Percentiles rank a stretch among this genome's conserved stretches.
phyloP scores from a whole-genome alignment of 2,329 filamentous ascomycete genomes.

The Exophiala spinifera region DNA sequence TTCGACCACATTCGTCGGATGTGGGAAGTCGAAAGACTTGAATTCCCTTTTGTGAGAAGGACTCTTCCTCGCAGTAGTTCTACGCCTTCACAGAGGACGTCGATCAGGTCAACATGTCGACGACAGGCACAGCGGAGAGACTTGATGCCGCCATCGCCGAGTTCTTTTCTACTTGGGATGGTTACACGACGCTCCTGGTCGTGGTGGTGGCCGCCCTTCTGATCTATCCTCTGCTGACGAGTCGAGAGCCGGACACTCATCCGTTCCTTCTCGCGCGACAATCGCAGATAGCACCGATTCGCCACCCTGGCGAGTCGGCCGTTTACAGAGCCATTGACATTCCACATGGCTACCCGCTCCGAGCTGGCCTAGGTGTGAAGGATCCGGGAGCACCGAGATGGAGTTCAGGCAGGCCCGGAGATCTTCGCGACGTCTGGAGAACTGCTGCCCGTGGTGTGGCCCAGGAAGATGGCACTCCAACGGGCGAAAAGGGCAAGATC shows the following conservation, averaged over 20 bases:
- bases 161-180: constrained; percentile 60
- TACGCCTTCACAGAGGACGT: not conserved
- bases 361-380: constrained; percentile 76
- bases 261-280: constrained; percentile 87
- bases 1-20: not conserved
- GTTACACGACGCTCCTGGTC: constrained; percentile 70
- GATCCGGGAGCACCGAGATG: constrained; percentile 77
- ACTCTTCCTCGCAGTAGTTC: not conserved
- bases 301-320: constrained; percentile 80
- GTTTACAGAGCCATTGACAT: constrained; percentile 79
- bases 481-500: constrained; percentile 63
- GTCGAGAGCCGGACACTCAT: constrained; percentile 83
- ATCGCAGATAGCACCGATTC: constrained; percentile 71
- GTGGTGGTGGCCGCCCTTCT: constrained; percentile 65
- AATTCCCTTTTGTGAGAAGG: not conserved
- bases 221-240: constrained; percentile 66
- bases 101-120: constrained; percentile 16
- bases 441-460: constrained; percentile 63
- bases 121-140: constrained; percentile 15
- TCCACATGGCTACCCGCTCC: constrained; percentile 79
- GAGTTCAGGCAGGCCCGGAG: constrained; percentile 78
- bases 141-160: constrained; percentile 25
- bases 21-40: not conserved
- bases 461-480: constrained; percentile 59
- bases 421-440: constrained; percentile 88